Evolutionary conservation across 371 early-diverging fungal genomes (phyloP), one percentile per base, ranked within the genome.

Genomic region (Mucor lusitanicus): DNA sequence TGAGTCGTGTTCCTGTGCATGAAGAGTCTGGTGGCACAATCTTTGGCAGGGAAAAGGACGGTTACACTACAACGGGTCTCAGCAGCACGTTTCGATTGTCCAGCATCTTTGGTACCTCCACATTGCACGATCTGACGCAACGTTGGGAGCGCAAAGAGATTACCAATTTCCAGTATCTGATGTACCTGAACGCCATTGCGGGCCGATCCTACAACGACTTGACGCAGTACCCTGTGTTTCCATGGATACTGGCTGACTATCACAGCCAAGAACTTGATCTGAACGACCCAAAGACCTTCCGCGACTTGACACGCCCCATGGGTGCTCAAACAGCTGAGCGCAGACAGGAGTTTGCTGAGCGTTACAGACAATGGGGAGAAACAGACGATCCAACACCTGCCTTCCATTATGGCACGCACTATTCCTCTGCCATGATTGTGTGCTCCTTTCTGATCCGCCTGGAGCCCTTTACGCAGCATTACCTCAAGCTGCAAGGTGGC

Each of bases 321-420:
- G 96, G 96, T 3, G 93, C 95, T 1, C 88, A 92, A 67, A 87
- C 92, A 5, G 81, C 83, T 0, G 88, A 89, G 59, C 80, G 84
- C 75, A 88, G 77, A 73, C 79, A 33, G 69, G 90, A 75, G 74
- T 91, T 78, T 71, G 79, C 79, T 56, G 88, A 82, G 15, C 73
- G 86, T 21, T 83, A 86, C 64, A 73, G 78, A n/a, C 84, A 90
- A 63, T 83, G 88, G 64, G 93, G 92, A 63, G 94, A 94, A 69
- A 83, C 94, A 70, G 69, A 85, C 67, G 73, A 94, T 83, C 73
- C 86, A 40, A 74, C 90, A 70, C 90, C 90, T 32, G 88, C 86
- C 40, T 94, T 94, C 79, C 91, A 93, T 70, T 94, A 94, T 69
- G 95, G 95, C n/a, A 93, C 96, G 0, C 96, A 95, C 69, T 95